Evolutionary conservation across 495 filamentous ascomycete species (phyloP), one percentile per base, ranked within the genome.

Genomic region (Penicillium alfredii): DNA sequence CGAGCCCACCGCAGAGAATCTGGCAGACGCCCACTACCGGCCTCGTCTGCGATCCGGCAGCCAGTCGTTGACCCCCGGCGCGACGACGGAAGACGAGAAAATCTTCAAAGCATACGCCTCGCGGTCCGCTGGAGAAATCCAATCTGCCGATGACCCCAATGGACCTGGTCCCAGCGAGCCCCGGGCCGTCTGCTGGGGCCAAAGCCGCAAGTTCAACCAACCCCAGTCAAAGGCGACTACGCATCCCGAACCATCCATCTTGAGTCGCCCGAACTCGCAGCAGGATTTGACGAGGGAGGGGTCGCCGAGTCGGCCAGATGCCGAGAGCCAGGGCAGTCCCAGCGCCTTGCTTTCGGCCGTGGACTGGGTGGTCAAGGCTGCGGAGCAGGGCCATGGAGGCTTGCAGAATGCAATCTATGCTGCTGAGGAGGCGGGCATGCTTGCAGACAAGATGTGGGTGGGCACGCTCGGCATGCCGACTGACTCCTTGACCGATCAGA

Each of bases 381-480:
- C 86, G 1, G 80, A 90, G 34, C 85, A 89, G 58, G 88, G 87
- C 37, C 92, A 94, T 60, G 85, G 85, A 10, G 88, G 85, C 30
- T 73, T 95, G 13, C 76, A 79, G 33, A 95, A 93, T 55, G 86
- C 88, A 2, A 73, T 89, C 10, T 71, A 78, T 45, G 85, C 86
- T 6, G 82, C 81, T 4, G 67, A 73, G 23, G 63, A 80, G 15
- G 67, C 72, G 14, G 77, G 75, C 18, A 54, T 72, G 21, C 50
- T 82, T 4, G 65, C 69, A 7, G 76, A 87, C 18, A 79, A 82
- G 43, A 75, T 76, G 12, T 92, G 82, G 80, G 82, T 95, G 20
- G 88, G 88, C 8, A 88, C 86, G 0, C 64, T 94, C 30, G 88
- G 88, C 12, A 93, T 92, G 75, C 86, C 87, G 1, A 93, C 85